These are phyloP conservation scores for Neophaeococcomyces aloes DNA, from an alignment of 2,329 filamentous ascomycete genomes.

Conservation along the genomic window DNA sequence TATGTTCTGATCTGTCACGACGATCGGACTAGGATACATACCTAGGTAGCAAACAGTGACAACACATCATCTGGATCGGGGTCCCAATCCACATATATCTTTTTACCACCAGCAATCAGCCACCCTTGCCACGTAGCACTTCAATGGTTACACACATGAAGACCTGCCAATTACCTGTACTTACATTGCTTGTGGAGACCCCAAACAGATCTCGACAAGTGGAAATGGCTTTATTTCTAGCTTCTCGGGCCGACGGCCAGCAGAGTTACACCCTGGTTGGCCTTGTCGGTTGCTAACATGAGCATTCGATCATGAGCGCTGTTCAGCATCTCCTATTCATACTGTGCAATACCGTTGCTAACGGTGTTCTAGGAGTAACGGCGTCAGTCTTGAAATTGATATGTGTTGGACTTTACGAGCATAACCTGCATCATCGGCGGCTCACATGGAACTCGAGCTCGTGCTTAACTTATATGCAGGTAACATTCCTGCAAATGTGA, in stretches of 20 bases:
- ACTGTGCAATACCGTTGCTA: neutral
- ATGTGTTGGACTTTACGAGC: no score
- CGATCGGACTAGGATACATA: no score
- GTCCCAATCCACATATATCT: no score
- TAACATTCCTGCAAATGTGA: no score
- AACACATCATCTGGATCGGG: neutral
- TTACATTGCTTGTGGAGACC: neutral
- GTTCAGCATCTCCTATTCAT: neutral
- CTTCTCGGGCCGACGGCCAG: neutral
- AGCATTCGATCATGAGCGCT: neutral
- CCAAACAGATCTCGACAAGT: neutral
- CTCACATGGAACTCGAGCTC: no score
- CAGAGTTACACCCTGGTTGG: no score
- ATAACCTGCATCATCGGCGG: no score
- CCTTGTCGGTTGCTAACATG: conserved; percentile 1
- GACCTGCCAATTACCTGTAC: neutral
- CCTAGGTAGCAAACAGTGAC: conserved; percentile 2
- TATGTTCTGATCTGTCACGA: no score
- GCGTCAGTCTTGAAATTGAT: no score
- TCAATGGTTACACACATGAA: neutral
- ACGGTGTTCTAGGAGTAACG: neutral
- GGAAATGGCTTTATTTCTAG: neutral
- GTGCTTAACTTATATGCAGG: no score
- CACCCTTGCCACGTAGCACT: no score
- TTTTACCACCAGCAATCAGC: no score